Evolutionary conservation across 1,139 yeast genomes (phyloP), one percentile per base, ranked within the genome.

Genomic region (Debaryomyces subglobosus): DNA sequence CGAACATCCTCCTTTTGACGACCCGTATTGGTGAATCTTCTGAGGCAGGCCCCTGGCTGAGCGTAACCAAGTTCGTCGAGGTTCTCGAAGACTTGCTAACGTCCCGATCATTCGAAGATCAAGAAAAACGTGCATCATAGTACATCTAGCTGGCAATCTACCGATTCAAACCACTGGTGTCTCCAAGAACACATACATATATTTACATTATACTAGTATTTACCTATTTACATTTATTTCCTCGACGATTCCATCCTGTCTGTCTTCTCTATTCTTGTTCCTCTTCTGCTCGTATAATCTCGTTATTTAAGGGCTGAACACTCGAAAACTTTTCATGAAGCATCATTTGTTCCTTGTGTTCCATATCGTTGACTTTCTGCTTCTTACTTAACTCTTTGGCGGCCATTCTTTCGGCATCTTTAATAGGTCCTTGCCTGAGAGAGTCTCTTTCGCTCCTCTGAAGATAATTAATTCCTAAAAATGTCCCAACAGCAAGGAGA

Each of bases 391-490:
- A 57, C 50, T 54, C 66, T 48, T 64, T 67, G 62, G 80, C 81
- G 46, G 73, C 78, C 54, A 83, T 65, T 50, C 94, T 70, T 53
- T 77, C 82, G 10, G 89, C 89, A 62, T 88, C 96, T 59, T 84
- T 85, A 60, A 86, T 81, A 8, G 96, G 95, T 1, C 96, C 96
- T 61, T 85, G 90, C 54, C 86, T 82, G 46, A 87, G 72, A 3
- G 88, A 85, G 5, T 78, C 81, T 54, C 90, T 76, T 64, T 88
- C 95, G 50, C 79, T 67, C 34, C 75, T 77, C 63, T 88, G 96
- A 45, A 86, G 79, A 53, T 74, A 74, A 67, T 86, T 89, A 48
- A 88, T 90, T 64, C 85, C 86, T 5, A 79, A 67, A 36, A 87
- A 83, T 0, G 90, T 75, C 3, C 77, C 77, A 0, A 72, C 78